A percentile compares a stretch with the other conserved stretches of the same genome.
Conservation (phyloP, 805 yeast species). For the Sugiyamaella boreocaroliniensis region DNA sequence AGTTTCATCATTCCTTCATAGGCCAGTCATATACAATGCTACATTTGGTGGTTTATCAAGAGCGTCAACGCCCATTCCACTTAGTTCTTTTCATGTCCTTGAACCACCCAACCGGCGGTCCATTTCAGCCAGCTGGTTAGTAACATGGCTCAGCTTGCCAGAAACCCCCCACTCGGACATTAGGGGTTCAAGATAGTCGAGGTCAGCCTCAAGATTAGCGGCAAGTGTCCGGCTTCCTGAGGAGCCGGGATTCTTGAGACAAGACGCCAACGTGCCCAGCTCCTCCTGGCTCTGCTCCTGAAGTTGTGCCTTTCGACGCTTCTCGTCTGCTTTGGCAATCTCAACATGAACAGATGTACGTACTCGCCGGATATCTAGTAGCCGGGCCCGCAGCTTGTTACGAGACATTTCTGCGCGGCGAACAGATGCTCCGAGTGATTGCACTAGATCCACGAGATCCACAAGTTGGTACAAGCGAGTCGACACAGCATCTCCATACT, state of each 20-base stretch:
- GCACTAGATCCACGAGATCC: slow-evolving; percentile 16
- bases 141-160: neutral
- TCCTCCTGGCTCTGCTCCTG: neutral
- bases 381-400: slow-evolving; percentile 7
- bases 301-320: neutral
- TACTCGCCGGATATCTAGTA: slow-evolving; percentile 11
- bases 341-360: slow-evolving; percentile 10
- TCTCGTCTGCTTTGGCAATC: slow-evolving; percentile 4
- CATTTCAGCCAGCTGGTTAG: neutral
- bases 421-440: slow-evolving; percentile 6
- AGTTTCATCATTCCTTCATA: too few species aligned
- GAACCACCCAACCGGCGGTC: neutral
- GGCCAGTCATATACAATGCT: too few species aligned
- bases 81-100: neutral
- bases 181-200: neutral
- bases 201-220: neutral
- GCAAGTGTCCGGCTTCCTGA: neutral
- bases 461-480: slow-evolving; percentile 7
- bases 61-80: neutral
- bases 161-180: neutral
- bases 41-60: too few species aligned
- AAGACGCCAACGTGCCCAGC: neutral
- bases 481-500: slow-evolving; percentile 9
- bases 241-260: neutral
- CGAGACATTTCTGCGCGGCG: slow-evolving; percentile 9